These are phyloP conservation scores for Arthrobotrys pseudoclavata DNA, from an alignment of 2,329 filamentous ascomycete genomes.

Conservation along the genomic window DNA sequence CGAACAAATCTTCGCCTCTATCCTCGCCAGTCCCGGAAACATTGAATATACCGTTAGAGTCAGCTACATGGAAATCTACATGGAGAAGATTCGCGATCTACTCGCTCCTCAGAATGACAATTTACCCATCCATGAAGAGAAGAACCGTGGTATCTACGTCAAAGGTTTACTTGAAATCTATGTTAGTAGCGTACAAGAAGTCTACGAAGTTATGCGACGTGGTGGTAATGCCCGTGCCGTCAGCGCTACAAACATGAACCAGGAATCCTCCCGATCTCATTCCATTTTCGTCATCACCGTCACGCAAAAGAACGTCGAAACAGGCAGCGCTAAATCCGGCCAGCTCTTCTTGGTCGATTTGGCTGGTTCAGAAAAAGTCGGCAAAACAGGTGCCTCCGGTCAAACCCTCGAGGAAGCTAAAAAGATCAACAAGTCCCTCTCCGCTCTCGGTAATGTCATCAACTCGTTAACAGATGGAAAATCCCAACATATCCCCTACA, in stretches of 20 bases:
- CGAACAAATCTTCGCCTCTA: constrained; percentile 98
- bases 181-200: constrained; percentile 90
- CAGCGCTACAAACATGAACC: constrained; percentile 96
- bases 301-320: constrained; percentile 90
- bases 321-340: constrained; percentile 90
- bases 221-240: constrained; percentile 96
- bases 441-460: constrained; percentile 96
- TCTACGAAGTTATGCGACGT: constrained; percentile 98
- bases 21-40: constrained; percentile 87
- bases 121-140: constrained; percentile 93
- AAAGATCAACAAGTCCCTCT: constrained; percentile 98
- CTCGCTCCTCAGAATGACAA: constrained; percentile 83
- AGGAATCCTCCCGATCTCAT: constrained; percentile 95
- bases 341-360: constrained; percentile 98
- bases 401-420: constrained; percentile 93
- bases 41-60: constrained; percentile 91
- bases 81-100: constrained; percentile 96
- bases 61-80: constrained; percentile 98
- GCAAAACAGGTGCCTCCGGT: constrained; percentile 95
- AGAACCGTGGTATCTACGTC: constrained; percentile 89
- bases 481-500: constrained; percentile 95
- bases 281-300: constrained; percentile 99
- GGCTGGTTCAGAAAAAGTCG: constrained; percentile 94
- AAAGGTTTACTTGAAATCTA: constrained; percentile 90
- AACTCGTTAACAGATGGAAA: constrained; percentile 98